phyloP scores from a whole-genome alignment of 1,284 basidiomycete genomes.

The Xanthoconium separans region DNA sequence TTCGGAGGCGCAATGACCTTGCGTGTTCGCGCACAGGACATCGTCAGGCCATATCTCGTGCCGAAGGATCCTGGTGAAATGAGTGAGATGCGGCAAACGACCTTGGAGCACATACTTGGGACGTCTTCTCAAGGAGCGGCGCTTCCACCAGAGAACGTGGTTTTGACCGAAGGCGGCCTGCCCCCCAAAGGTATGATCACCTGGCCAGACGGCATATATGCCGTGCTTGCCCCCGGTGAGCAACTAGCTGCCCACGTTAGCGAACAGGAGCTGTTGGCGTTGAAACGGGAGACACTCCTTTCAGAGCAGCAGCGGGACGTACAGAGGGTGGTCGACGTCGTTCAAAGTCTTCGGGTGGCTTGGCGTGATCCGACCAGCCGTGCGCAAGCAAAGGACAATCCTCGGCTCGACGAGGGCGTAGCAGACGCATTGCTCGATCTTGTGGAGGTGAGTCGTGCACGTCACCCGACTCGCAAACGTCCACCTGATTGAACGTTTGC shows the following conservation, averaged over 20 bases:
- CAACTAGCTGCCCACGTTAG: background rate
- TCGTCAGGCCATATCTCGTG: too few species aligned
- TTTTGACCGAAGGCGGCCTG: background rate
- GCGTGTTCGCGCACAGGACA: background rate
- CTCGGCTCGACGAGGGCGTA: background rate
- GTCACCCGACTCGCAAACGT: too few species aligned
- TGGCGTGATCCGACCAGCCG: background rate
- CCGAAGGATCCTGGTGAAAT: background rate
- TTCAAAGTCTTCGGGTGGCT: background rate
- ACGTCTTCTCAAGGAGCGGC: background rate
- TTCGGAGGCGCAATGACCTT: background rate
- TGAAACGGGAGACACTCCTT: background rate
- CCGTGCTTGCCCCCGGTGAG: background rate
- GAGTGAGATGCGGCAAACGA: background rate
- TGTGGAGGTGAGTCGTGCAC: background rate
- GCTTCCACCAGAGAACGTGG: too few species aligned
- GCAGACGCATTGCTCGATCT: background rate
- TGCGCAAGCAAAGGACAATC: background rate
- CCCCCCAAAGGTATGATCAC: background rate
- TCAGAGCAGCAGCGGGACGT: background rate
- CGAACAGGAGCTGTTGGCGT: accelerated
- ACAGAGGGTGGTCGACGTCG: background rate
- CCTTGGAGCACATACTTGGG: background rate
- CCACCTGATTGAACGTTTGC: too few species aligned
- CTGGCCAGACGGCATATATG: background rate